Evolutionary conservation across 169 alveolate genomes (phyloP).

Genomic region (Plasmodium ovale): DNA sequence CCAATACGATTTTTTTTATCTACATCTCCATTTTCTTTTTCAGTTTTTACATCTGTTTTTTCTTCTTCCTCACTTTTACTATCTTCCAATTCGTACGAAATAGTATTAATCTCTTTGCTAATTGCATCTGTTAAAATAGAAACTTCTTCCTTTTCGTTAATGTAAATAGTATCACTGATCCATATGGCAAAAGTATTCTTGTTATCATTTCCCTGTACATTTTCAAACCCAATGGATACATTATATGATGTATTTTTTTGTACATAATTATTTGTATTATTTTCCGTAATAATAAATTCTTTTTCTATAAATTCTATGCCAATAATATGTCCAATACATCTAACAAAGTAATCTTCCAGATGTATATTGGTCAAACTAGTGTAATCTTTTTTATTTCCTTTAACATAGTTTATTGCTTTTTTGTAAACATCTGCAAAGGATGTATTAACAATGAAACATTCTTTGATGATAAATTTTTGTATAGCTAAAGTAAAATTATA

Average conservation of each 20-base stretch:
- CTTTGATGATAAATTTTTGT: constrained; percentile 79
- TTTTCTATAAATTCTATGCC: constrained; percentile 91
- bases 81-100: constrained; percentile 88
- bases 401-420: constrained; percentile 76
- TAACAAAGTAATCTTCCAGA: constrained; percentile 83
- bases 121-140: constrained; percentile 83
- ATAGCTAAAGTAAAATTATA: constrained; percentile 79
- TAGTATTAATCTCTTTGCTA: constrained; percentile 87
- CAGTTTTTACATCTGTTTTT: constrained; percentile 27
- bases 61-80: constrained; percentile 85
- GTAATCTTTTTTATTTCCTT: constrained; percentile 58
- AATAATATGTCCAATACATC: constrained; percentile 88
- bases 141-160: constrained; percentile 81
- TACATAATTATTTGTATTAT: constrained; percentile 62
- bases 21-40: constrained; percentile 31
- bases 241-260: constrained; percentile 88
- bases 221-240: constrained; percentile 88
- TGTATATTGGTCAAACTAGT: not conserved
- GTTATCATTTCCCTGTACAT: constrained; percentile 78
- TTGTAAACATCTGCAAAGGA: constrained; percentile 80
- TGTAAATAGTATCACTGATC: constrained; percentile 91
- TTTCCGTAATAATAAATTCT: constrained; percentile 75
- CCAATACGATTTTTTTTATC: constrained; percentile 77
- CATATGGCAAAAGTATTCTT: constrained; percentile 88
- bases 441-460: constrained; percentile 74